Evolutionary conservation across 345 rosid genomes (phyloP).

Genomic region (Alliaria petiolata): DNA sequence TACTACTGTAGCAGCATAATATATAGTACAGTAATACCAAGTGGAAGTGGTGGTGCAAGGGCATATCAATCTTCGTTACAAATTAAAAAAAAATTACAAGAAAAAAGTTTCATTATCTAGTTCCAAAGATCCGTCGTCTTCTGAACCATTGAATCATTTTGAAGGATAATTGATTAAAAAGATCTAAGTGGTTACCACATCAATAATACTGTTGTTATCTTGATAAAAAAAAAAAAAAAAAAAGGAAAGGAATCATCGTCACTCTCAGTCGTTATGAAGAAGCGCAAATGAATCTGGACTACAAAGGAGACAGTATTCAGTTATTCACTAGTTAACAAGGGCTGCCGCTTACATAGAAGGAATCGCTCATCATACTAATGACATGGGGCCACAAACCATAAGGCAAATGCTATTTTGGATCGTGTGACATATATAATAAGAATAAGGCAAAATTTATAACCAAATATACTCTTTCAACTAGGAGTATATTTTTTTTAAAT

Average conservation of each 20-base stretch:
- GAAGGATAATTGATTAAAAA: background rate
- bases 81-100: no score
- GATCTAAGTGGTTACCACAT: constrained; percentile 7
- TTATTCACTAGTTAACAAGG: constrained; percentile 10
- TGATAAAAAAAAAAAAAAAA: background rate
- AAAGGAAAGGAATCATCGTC: background rate
- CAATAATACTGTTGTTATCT: background rate
- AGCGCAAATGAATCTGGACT: background rate
- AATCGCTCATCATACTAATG: background rate
- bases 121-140: background rate
- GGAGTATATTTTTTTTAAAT: no score
- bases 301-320: background rate
- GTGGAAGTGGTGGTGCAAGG: no score
- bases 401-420: background rate
- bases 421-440: background rate
- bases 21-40: background rate
- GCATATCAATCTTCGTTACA: no score
- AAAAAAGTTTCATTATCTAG: background rate
- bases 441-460: background rate
- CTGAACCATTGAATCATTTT: background rate
- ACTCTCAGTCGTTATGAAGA: background rate
- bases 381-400: background rate
- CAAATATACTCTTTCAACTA: no score
- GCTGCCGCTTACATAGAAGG: constrained; percentile 7
- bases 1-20: background rate